Percentiles rank a stretch among this genome's conserved stretches.
phyloP scores from a whole-genome alignment of 2,329 filamentous ascomycete genomes.

The Pseudocercospora fijiensis region DNA sequence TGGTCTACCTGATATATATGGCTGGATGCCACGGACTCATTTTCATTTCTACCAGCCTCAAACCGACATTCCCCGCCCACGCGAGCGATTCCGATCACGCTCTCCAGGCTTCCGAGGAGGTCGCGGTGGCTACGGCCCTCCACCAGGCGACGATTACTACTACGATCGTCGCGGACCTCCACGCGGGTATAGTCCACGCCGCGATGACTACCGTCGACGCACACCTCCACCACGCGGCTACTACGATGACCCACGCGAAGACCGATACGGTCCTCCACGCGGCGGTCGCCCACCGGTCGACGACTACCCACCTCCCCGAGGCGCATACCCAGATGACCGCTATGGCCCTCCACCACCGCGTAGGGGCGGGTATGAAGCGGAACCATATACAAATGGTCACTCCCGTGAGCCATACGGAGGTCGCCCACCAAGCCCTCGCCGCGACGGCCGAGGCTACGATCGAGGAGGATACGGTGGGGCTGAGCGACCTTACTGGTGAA shows the following conservation, averaged over 20 bases:
- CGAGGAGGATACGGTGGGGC: constrained; percentile 28
- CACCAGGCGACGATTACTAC: constrained; percentile 66
- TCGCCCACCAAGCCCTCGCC: constrained; percentile 50
- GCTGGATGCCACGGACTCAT: constrained; percentile 14
- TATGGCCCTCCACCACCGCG: constrained; percentile 53
- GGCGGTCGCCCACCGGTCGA: constrained; percentile 70
- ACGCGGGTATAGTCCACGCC: constrained; percentile 80
- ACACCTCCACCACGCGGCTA: constrained; percentile 75
- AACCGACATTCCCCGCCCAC: constrained; percentile 62
- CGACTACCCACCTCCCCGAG: constrained; percentile 64
- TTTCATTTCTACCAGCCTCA: constrained; percentile 59
- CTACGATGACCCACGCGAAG: constrained; percentile 81
- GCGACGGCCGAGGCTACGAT: constrained; percentile 39
- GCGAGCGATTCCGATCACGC: constrained; percentile 70
- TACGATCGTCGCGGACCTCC: constrained; percentile 80
- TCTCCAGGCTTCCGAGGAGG: constrained; percentile 66
- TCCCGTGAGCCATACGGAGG: constrained; percentile 50
- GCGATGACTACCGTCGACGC: constrained; percentile 82
- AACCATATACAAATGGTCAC: constrained; percentile 61
- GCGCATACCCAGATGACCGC: constrained; percentile 68
- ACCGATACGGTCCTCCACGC: constrained; percentile 61
- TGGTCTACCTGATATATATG: constrained; percentile 1
- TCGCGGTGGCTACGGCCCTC: constrained; percentile 56
- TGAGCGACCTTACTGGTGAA: constrained; percentile 36
- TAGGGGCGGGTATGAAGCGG: constrained; percentile 53